Evolutionary conservation across 2,329 filamentous ascomycete species (phyloP).

Genomic region (Fusarium nanum): DNA sequence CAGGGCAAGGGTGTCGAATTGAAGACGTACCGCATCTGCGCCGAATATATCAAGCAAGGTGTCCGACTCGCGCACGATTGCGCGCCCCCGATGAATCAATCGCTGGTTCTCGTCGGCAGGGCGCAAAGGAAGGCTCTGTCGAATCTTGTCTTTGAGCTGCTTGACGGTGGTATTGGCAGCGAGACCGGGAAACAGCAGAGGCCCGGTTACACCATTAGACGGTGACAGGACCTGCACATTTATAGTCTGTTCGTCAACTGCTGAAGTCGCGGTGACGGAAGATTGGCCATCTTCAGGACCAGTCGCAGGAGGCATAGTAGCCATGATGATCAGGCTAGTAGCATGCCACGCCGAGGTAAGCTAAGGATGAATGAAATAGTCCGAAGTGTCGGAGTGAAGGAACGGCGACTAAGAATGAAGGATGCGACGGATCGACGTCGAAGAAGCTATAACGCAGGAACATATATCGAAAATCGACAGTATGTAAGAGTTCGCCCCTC

Average conservation of each 20-base stretch:
- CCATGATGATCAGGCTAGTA: constrained; percentile 51
- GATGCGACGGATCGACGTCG: constrained; percentile 12
- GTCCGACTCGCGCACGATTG: constrained; percentile 65
- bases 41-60: constrained; percentile 69
- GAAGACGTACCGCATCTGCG: constrained; percentile 58
- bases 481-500: constrained; percentile 9
- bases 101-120: constrained; percentile 67
- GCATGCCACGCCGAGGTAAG: constrained; percentile 45
- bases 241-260: constrained; percentile 56
- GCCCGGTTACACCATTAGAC: constrained; percentile 63
- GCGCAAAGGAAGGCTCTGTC: constrained; percentile 60
- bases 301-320: constrained; percentile 51
- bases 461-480: constrained; percentile 17
- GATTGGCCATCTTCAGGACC: constrained; percentile 40
- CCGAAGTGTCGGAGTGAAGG: constrained; percentile 14
- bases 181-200: constrained; percentile 62
- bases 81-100: constrained; percentile 70
- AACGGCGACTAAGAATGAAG: constrained; percentile 7
- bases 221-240: constrained; percentile 71
- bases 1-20: constrained; percentile 2
- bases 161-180: constrained; percentile 64
- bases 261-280: constrained; percentile 26
- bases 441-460: constrained; percentile 1
- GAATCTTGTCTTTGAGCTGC: constrained; percentile 69
- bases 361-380: constrained; percentile 19